phyloP scores from a whole-genome alignment of 2,329 filamentous ascomycete species.

The Fonsecaea pugnacius region DNA sequence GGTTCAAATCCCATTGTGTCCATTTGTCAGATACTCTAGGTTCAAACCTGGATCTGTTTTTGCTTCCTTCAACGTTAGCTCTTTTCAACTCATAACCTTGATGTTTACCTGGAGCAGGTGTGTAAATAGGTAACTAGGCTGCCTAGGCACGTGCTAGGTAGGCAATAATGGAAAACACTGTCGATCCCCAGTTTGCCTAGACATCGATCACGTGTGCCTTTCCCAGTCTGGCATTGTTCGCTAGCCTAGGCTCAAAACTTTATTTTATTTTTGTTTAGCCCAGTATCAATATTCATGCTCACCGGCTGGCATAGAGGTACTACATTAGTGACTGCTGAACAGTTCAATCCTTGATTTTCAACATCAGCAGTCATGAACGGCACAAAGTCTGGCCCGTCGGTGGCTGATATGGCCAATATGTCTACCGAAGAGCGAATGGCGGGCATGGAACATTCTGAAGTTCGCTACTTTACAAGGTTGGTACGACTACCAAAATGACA shows the following conservation, averaged over 20 bases:
- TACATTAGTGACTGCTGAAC: neutral
- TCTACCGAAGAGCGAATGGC: slow-evolving; percentile 54
- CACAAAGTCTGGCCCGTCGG: slow-evolving; percentile 28
- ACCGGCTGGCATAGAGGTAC: neutral
- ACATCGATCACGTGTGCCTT: neutral
- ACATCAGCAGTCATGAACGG: slow-evolving; percentile 28
- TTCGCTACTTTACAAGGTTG: slow-evolving; percentile 99
- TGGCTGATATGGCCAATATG: slow-evolving; percentile 37
- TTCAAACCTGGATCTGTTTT: too few relatives aligned
- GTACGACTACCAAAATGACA: slow-evolving; percentile 28
- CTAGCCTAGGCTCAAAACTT: neutral
- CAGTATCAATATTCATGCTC: neutral
- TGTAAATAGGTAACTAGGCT: too few relatives aligned
- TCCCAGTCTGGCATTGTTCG: neutral
- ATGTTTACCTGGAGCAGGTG: too few relatives aligned
- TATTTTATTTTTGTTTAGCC: slow-evolving; percentile 12
- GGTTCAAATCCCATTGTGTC: slow-evolving; percentile 23
- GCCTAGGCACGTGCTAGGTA: too few relatives aligned
- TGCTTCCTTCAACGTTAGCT: neutral
- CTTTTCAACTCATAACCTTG: neutral
- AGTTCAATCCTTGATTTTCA: neutral
- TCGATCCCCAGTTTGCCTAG: neutral
- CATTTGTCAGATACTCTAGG: slow-evolving; percentile 12
- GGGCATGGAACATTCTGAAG: slow-evolving; percentile 86
- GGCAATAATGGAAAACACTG: neutral